Base-by-base conservation (phyloP, 495 filamentous ascomycete genomes). In the Penicillium paradoxum region DNA sequence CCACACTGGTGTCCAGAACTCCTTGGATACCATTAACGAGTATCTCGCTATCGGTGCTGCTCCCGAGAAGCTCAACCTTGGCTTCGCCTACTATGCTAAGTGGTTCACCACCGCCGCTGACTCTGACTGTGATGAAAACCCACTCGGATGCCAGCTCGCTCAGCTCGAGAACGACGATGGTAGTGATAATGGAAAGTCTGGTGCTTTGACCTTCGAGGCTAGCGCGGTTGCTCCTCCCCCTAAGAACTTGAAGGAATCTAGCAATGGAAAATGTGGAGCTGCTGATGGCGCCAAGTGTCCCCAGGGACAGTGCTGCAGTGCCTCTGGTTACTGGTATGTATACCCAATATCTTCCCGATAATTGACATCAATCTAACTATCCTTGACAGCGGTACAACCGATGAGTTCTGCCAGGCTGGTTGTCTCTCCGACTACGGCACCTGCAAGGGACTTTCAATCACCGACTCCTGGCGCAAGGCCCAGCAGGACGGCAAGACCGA, bases 71-170 rank as follows among this genome's bases (percentile, higher is more conserved):
- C 62, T 85, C 24, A 89, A 89, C 67, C 75, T 91, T 4, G 87
- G 87, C 0, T 83, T 91, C 53, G 86, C 85, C 6, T 89, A 83
- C 63, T 90, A 90, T 60, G 75, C 79, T 13, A 89, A 89, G 63
- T 90, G 82, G 72, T 89, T 88, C 67, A 79, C 70, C 48, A 85
- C 82, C 0, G 73, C 80, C 53, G 73, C 78, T 17, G 63, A 75
- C 2, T 65, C 67, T 5, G 70, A 66, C 39, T 80, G 75, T 36
- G 60, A 68, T 2, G 63, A 57, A 7, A 33, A 76, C 4, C 78
- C 83, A 0, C 64, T 89, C 24, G 85, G 85, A 10, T 91, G 86
- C 59, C 71, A 77, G 11, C 81, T 83, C 0, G 77, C 76, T 10
- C 56, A 74, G 30, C 75, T 89, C 52, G 87, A 91, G 65, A 80